Evolutionary conservation across 495 filamentous ascomycete species (phyloP).

Genomic region (Neurospora sp.): DNA sequence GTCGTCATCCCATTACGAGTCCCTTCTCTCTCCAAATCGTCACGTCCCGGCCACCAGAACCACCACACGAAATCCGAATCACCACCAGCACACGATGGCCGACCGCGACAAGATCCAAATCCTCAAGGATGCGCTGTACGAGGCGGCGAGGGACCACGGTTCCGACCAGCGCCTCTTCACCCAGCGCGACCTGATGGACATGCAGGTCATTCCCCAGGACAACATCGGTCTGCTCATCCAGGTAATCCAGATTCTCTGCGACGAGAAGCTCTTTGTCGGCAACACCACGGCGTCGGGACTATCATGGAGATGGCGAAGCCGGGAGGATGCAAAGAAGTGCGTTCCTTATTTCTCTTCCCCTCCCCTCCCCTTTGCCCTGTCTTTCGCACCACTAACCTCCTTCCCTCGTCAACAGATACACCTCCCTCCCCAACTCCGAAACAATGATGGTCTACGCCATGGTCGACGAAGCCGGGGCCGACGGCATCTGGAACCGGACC

Average conservation of each 20-base stretch:
- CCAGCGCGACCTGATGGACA: constrained; percentile 54
- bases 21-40: background rate
- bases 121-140: constrained; percentile 26
- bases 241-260: constrained; percentile 50
- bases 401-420: constrained; percentile 40
- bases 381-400: background rate
- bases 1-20: background rate
- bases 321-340: constrained; percentile 64
- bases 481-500: constrained; percentile 81
- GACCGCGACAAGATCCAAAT: constrained; percentile 16
- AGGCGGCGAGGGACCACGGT: constrained; percentile 20
- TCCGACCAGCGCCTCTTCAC: constrained; percentile 47
- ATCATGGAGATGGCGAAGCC: constrained; percentile 56
- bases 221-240: constrained; percentile 47
- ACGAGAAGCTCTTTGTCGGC: constrained; percentile 59
- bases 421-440: constrained; percentile 49
- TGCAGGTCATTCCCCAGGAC: constrained; percentile 50
- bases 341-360: constrained; percentile 2
- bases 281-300: constrained; percentile 43
- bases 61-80: background rate
- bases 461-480: constrained; percentile 69
- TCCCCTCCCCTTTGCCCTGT: background rate
- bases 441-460: constrained; percentile 73
- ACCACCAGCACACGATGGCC: constrained; percentile 9
- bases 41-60: background rate